phyloP scores from a whole-genome alignment of 2,329 filamentous ascomycete genomes.

The Pseudogymnoascus sp. region DNA sequence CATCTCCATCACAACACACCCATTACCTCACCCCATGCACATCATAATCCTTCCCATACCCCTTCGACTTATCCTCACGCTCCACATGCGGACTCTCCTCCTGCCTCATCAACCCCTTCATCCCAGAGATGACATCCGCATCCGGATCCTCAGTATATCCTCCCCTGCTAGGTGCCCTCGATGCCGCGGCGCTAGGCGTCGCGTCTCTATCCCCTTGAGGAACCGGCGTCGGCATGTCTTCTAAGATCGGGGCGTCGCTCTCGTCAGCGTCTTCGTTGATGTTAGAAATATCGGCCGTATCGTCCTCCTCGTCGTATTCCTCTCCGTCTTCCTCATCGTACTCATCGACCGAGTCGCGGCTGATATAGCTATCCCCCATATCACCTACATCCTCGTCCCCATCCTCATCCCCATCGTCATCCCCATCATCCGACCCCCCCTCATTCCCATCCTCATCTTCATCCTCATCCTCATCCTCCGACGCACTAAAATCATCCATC shows the following conservation, averaged over 20 bases:
- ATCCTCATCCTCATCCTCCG: conserved; percentile 57
- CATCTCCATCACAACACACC: background rate
- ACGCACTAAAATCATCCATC: conserved; percentile 81
- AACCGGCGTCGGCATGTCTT: background rate
- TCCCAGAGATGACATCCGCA: conserved; percentile 53
- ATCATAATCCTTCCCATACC: background rate
- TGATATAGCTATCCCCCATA: conserved; percentile 50
- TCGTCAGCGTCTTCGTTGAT: conserved; percentile 20
- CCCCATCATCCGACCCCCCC: conserved; percentile 43
- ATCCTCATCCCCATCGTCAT: conserved; percentile 42
- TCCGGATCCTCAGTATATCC: conserved; percentile 38
- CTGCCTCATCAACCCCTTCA: conserved; percentile 35
- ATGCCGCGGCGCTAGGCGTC: conserved; percentile 18
- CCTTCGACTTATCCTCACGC: background rate
- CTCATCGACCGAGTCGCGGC: conserved; percentile 43
- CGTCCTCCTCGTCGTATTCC: conserved; percentile 18
- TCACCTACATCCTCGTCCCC: conserved; percentile 45
- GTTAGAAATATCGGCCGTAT: conserved; percentile 31
- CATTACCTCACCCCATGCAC: background rate
- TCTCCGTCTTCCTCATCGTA: conserved; percentile 26
- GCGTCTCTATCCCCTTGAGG: background rate
- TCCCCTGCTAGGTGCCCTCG: conserved; percentile 10
- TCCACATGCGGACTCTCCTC: background rate
- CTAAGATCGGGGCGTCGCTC: background rate
- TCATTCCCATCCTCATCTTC: conserved; percentile 44